phyloP scores from a whole-genome alignment of 2,329 filamentous ascomycete genomes.

The Pseudogymnoascus sp. region DNA sequence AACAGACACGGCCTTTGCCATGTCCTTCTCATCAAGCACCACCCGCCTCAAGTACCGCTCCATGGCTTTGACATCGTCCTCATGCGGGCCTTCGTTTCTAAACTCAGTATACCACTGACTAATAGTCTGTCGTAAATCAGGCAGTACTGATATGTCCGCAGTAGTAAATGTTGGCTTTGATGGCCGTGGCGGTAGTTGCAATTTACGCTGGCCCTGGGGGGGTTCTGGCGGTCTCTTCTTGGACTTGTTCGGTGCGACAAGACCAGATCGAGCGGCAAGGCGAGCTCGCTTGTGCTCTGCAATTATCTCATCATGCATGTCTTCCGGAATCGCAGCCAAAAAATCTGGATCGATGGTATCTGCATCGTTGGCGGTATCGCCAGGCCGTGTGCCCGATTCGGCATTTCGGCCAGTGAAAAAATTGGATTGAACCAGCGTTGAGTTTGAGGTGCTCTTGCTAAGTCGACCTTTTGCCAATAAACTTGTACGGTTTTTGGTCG shows the following conservation, averaged over 20 bases:
- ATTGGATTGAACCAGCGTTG: slow-evolving; percentile 65
- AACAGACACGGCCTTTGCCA: slow-evolving; percentile 65
- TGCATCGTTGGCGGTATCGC: background rate
- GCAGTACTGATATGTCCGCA: slow-evolving; percentile 43
- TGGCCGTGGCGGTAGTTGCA: slow-evolving; percentile 42
- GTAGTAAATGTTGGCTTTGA: slow-evolving; percentile 56
- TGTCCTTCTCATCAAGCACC: slow-evolving; percentile 66
- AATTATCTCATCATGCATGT: slow-evolving; percentile 71
- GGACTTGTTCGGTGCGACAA: slow-evolving; percentile 31
- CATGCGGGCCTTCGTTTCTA: slow-evolving; percentile 65
- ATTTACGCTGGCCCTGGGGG: slow-evolving; percentile 24
- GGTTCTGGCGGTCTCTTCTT: slow-evolving; percentile 19
- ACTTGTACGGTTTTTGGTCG: slow-evolving; percentile 57
- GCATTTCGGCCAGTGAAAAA: slow-evolving; percentile 46
- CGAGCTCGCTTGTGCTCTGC: slow-evolving; percentile 60
- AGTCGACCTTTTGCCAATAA: slow-evolving; percentile 35
- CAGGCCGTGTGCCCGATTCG: slow-evolving; percentile 11
- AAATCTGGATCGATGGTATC: slow-evolving; percentile 60
- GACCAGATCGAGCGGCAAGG: slow-evolving; percentile 48
- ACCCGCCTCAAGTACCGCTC: slow-evolving; percentile 66
- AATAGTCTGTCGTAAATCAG: slow-evolving; percentile 68
- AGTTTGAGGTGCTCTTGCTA: slow-evolving; percentile 45
- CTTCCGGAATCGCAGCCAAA: slow-evolving; percentile 73
- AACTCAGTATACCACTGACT: slow-evolving; percentile 71
- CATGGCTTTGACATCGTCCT: slow-evolving; percentile 69